Evolutionary conservation across 2,329 filamentous ascomycete species (phyloP).

Genomic region (Mollisia scopiformis): DNA sequence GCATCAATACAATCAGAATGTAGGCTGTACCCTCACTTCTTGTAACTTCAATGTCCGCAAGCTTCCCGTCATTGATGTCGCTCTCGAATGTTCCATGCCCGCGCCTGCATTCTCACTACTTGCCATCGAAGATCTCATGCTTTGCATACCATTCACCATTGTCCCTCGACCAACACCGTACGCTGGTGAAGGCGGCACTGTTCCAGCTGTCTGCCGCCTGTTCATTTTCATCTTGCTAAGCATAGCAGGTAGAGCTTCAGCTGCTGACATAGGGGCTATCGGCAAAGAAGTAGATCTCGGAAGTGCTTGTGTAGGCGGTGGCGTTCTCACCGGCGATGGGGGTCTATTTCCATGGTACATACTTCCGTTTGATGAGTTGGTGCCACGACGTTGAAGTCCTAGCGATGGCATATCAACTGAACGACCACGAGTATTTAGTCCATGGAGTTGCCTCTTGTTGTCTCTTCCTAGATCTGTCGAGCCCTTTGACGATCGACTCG

Average conservation of each 20-base stretch:
- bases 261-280: conserved; percentile 4
- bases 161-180: neutral
- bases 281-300: neutral
- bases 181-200: neutral
- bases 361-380: neutral
- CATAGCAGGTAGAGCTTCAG: conserved; percentile 16
- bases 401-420: neutral
- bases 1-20: conserved; percentile 12
- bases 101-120: neutral
- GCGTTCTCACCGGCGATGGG: neutral
- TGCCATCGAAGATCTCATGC: neutral
- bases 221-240: conserved; percentile 28
- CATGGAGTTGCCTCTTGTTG: neutral
- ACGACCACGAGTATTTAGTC: neutral
- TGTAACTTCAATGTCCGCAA: conserved; percentile 20
- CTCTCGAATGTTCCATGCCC: conserved; percentile 5
- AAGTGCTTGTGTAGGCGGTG: neutral
- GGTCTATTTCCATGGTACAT: neutral
- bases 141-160: neutral
- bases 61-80: conserved; percentile 16
- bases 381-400: neutral
- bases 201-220: conserved; percentile 11
- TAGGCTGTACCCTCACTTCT: conserved; percentile 19
- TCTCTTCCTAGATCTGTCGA: neutral
- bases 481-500: conserved; percentile 4